phyloP scores from a whole-genome alignment of 2,329 filamentous ascomycete species.

The Sclerotinia borealis region DNA sequence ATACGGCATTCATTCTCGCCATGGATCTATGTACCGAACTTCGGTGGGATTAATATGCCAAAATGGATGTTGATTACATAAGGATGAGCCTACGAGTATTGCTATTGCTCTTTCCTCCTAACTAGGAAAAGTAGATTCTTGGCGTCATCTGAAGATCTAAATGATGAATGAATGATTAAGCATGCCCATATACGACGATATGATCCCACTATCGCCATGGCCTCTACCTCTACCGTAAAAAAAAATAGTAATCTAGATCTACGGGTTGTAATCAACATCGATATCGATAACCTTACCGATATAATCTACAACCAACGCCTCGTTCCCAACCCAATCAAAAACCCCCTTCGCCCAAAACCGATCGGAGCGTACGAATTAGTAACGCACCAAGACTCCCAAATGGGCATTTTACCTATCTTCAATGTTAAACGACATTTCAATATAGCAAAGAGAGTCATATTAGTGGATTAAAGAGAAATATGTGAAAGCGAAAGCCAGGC shows the following conservation, averaged over 20 bases:
- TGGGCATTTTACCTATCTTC: background rate
- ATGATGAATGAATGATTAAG: background rate
- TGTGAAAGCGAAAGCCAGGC: background rate
- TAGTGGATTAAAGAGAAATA: background rate
- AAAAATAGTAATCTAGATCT: background rate
- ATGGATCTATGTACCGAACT: background rate
- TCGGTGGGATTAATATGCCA: background rate
- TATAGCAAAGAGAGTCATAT: background rate
- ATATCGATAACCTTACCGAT: background rate
- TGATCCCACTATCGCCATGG: background rate
- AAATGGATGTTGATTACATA: background rate
- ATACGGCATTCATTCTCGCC: background rate
- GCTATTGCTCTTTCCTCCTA: background rate
- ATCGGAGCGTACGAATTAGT: background rate
- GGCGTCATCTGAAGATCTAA: background rate
- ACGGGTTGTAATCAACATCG: too few relatives aligned
- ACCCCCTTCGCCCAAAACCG: background rate
- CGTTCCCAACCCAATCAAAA: constrained; percentile 7
- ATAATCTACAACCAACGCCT: background rate
- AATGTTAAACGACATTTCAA: background rate
- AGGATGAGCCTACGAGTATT: background rate
- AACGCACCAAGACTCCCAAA: background rate
- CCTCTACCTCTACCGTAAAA: too few relatives aligned
- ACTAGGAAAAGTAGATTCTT: background rate
- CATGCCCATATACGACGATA: background rate